Conservation (phyloP, 2,329 filamentous ascomycete species). For the Ascochyta viciae-villosae region DNA sequence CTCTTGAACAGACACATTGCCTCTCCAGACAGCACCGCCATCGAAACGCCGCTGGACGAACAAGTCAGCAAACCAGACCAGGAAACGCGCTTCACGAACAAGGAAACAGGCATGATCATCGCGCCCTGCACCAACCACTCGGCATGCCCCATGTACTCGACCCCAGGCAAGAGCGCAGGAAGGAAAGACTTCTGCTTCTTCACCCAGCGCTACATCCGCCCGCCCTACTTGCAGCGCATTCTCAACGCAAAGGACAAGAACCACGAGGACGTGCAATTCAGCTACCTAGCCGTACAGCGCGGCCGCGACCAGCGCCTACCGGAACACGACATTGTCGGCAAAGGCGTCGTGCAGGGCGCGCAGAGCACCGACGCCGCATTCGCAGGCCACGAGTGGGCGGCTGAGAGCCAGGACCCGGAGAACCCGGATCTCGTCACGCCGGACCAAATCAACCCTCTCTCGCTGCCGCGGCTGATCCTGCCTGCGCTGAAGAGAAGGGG, state of each 20-base stretch:
- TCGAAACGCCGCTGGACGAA: slow-evolving; percentile 49
- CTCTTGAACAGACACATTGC: slow-evolving; percentile 78
- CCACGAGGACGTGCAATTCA: slow-evolving; percentile 90
- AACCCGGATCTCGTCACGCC: slow-evolving; percentile 40
- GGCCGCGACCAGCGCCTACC: slow-evolving; percentile 66
- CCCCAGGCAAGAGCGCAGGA: slow-evolving; percentile 71
- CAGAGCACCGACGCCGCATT: slow-evolving; percentile 72
- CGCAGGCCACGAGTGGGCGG: slow-evolving; percentile 65
- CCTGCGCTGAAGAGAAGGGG: slow-evolving; percentile 86
- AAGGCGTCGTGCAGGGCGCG: slow-evolving; percentile 57
- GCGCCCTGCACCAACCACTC: slow-evolving; percentile 83
- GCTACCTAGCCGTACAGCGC: slow-evolving; percentile 84
- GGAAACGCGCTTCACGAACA: slow-evolving; percentile 48
- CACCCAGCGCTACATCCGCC: slow-evolving; percentile 84
- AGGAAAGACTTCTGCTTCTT: slow-evolving; percentile 94
- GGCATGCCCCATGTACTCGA: slow-evolving; percentile 85
- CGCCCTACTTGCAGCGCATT: slow-evolving; percentile 79
- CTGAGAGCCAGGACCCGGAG: slow-evolving; percentile 15
- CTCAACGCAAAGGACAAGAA: slow-evolving; percentile 74
- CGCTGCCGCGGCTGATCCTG: slow-evolving; percentile 79
- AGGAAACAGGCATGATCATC: slow-evolving; percentile 69
- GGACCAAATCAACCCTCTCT: slow-evolving; percentile 58
- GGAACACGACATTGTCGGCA: slow-evolving; percentile 40
- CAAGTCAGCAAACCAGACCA: slow-evolving; percentile 49
- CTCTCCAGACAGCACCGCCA: slow-evolving; percentile 61